These are phyloP conservation scores for Pisolithus albus DNA, from an alignment of 768 basidiomycete species.

Conservation along the genomic window DNA sequence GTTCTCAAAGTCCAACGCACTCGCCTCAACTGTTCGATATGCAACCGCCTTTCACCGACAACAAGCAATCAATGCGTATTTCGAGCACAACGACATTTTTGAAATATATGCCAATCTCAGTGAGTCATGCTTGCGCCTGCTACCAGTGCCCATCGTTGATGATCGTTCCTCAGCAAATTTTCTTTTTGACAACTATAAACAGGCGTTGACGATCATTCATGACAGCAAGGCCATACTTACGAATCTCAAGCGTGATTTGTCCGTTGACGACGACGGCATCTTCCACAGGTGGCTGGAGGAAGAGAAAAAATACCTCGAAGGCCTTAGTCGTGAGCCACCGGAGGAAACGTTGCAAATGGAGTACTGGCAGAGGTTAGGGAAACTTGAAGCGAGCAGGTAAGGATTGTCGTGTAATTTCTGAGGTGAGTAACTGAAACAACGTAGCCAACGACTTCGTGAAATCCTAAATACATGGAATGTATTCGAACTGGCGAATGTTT, in stretches of 20 bases:
- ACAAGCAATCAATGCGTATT: conserved; percentile 8
- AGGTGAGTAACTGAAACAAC: too few relatives aligned
- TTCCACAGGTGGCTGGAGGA: conserved; percentile 6
- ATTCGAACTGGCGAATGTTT: too few relatives aligned
- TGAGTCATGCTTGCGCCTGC: neutral
- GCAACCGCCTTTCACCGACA: conserved; percentile 13
- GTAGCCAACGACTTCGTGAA: too few relatives aligned
- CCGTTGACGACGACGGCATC: neutral
- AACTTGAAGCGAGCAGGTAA: conserved; percentile 2
- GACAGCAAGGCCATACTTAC: neutral
- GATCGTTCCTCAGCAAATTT: conserved; percentile 3
- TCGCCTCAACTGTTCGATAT: conserved; percentile 7
- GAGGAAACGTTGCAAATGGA: conserved; percentile 10
- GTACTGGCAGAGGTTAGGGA: conserved; percentile 8
- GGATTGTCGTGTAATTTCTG: neutral
- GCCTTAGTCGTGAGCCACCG: neutral
- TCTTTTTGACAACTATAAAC: conserved; percentile 19
- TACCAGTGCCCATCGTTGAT: too few relatives aligned
- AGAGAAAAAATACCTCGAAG: conserved; percentile 4
- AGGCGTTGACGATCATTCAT: conserved; percentile 16
- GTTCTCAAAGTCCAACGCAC: conserved; percentile 13
- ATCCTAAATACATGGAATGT: too few relatives aligned
- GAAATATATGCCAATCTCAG: neutral
- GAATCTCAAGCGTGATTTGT: conserved; percentile 1
- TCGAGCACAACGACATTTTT: neutral